A percentile compares a stretch with the other conserved stretches of the same genome.
These are phyloP conservation scores for Suillus fuscotomentosus DNA, from an alignment of 768 basidiomycete species.

Conservation along the genomic window DNA sequence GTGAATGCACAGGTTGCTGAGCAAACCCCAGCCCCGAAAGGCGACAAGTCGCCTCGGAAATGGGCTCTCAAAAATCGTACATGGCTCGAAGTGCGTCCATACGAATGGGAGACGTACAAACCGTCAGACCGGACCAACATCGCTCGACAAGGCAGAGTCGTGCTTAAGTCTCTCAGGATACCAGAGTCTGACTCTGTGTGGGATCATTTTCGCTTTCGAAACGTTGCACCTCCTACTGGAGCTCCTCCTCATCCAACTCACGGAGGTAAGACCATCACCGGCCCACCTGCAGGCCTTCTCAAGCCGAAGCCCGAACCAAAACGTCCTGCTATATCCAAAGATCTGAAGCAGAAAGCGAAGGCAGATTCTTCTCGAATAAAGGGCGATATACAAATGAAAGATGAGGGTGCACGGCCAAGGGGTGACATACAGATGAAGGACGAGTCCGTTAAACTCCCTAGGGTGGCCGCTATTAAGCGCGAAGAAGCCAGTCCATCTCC, in stretches of 20 bases:
- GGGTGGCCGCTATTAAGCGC: constrained; percentile 29
- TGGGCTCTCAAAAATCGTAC: constrained; percentile 56
- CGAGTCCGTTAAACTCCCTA: constrained; percentile 35
- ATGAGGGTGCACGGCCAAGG: constrained; percentile 32
- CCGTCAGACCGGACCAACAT: constrained; percentile 48
- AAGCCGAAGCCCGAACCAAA: constrained; percentile 36
- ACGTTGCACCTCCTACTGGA: constrained; percentile 13
- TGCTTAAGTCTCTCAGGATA: constrained; percentile 49
- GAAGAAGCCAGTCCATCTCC: constrained; percentile 21
- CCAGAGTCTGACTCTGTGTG: constrained; percentile 63
- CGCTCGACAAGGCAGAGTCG: constrained; percentile 49
- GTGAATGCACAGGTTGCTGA: constrained; percentile 48
- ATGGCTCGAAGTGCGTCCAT: constrained; percentile 73
- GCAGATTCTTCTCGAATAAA: constrained; percentile 26
- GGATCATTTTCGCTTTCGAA: constrained; percentile 47
- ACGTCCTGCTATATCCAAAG: constrained; percentile 44
- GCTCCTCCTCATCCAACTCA: constrained; percentile 12
- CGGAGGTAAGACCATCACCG: constrained; percentile 7
- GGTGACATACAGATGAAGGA: constrained; percentile 47
- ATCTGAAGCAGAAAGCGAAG: constrained; percentile 41
- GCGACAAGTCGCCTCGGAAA: constrained; percentile 35
- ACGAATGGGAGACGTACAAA: constrained; percentile 52
- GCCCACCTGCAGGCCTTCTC: constrained; percentile 11
- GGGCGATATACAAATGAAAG: constrained; percentile 39
- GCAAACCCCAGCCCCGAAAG: constrained; percentile 32